Base-by-base conservation (phyloP, 2,329 filamentous ascomycete species). In the Drechslerella stenobrocha region DNA sequence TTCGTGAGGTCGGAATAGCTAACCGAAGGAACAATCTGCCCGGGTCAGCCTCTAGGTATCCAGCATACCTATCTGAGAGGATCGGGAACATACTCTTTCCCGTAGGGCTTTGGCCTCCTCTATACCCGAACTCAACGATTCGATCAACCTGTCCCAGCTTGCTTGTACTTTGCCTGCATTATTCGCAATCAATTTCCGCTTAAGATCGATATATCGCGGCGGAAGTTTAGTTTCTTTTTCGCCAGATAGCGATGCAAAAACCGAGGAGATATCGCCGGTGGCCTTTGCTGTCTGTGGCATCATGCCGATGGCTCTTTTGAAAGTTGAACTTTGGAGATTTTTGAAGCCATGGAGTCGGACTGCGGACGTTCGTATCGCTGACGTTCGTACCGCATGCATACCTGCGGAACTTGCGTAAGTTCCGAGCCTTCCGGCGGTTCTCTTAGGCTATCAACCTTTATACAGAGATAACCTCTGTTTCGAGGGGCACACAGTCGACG, bases 201-300 rank as follows among this genome's bases (percentile, higher is more conserved):
- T 87, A 8, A 85, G 76, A 20, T 80, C 74, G 5, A 82, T 79
- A 71, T 83, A 87, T 0, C 82, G 77, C 61, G 80, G 77, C 0
- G 83, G 83, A 0, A 87, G 77, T 0, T 81, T 79, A 8, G 75
- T 73, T 2, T 76, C 73, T 5, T 76, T 72, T 1, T 73, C 73
- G 0, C 82, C 81, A 0, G 82, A 83, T 1, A 87, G 76, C 0
- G 84, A 86, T 0, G 80, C 80, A 60, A 87, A 87, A 0, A 83
- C 77, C 52, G 84, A 83, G 0, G 83, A 84, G 30, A 87, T 86
- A 70, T 85, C 80, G 2, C 84, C 84, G 70, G 83, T 82, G 35
- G 81, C 79, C 71, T 83, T 84, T 13, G 55, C 48, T 22, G 34
- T 53, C 20, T 59, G 57, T 11, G 58, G 46, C 57, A 69, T 63